A percentile compares a stretch with the other conserved stretches of the same genome.
These are phyloP conservation scores for Tetrapisispora phaffii DNA, from an alignment of 805 yeast genomes.

Conservation along the genomic window DNA sequence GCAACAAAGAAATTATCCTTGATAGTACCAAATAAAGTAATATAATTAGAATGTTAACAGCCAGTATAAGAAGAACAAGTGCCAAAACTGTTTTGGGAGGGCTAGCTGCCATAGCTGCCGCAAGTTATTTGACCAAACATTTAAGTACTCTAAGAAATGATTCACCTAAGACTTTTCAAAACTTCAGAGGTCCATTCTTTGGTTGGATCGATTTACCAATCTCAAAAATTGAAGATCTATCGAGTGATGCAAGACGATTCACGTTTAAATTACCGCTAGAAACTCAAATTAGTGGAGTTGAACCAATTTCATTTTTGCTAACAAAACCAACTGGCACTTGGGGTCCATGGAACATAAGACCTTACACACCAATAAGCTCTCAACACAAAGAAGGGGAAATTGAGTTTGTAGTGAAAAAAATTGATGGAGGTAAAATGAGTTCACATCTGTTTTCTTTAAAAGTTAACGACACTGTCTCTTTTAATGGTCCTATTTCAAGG, in stretches of 20 bases:
- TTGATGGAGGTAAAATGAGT: conserved; percentile 78
- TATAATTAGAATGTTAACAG: not conserved
- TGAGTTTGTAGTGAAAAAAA: conserved; percentile 73
- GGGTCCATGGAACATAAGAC: conserved; percentile 80
- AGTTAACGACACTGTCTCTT: conserved; percentile 69
- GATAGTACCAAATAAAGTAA: not conserved
- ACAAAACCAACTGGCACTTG: conserved; percentile 73
- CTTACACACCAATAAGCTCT: conserved; percentile 78
- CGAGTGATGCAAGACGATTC: conserved; percentile 57
- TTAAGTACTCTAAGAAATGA: not conserved
- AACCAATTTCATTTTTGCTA: conserved; percentile 67
- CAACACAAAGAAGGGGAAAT: conserved; percentile 59
- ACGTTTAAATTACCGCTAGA: conserved; percentile 57
- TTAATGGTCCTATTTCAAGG: conserved; percentile 90
- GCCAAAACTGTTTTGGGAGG: not conserved
- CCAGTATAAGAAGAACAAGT: not conserved
- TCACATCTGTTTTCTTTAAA: conserved; percentile 60
- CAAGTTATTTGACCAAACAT: not conserved
- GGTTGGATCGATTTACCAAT: conserved; percentile 46
- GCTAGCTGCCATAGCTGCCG: not conserved
- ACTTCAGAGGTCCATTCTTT: conserved; percentile 30
- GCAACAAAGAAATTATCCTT: too few relatives aligned
- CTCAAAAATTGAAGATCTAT: conserved; percentile 33
- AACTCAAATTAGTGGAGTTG: conserved; percentile 65
- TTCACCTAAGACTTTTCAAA: not conserved